Percentiles rank a stretch among this genome's conserved stretches.
Evolutionary conservation across 768 basidiomycete genomes (phyloP).

Genomic region (Floccularia luteovirens): DNA sequence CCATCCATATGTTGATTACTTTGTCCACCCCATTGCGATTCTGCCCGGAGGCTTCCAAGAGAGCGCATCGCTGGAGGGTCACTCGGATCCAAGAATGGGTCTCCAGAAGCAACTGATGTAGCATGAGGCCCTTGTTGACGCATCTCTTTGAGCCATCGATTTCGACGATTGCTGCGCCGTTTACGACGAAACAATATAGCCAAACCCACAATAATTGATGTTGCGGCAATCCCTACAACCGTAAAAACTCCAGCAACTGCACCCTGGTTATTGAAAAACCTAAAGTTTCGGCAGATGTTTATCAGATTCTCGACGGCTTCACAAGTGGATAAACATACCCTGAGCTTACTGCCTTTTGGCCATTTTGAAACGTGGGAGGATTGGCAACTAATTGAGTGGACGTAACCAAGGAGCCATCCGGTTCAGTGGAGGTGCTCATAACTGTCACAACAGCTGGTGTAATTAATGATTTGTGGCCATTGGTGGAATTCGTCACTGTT

Average conservation of each 20-base stretch:
- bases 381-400: constrained; percentile 49
- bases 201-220: constrained; percentile 35
- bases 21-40: too few relatives aligned
- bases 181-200: constrained; percentile 34
- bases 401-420: constrained; percentile 36
- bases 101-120: constrained; percentile 9
- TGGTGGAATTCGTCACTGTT: constrained; percentile 26
- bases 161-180: constrained; percentile 27
- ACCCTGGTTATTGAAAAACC: constrained; percentile 60
- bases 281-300: constrained; percentile 11
- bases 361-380: constrained; percentile 24
- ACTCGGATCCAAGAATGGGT: constrained; percentile 27
- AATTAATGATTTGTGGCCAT: constrained; percentile 29
- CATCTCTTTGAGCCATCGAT: constrained; percentile 27
- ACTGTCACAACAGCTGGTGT: constrained; percentile 41
- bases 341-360: constrained; percentile 11
- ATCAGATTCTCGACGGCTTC: background rate
- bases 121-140: constrained; percentile 22
- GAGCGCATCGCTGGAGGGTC: constrained; percentile 7
- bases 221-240: constrained; percentile 49
- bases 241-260: constrained; percentile 73
- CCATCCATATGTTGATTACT: background rate
- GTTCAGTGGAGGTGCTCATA: constrained; percentile 33
- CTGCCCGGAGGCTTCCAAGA: background rate
- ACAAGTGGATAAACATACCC: constrained; percentile 12